Percentiles rank a stretch among this genome's conserved stretches.
These are phyloP conservation scores for Rhinocladiella similis DNA, from an alignment of 2,329 filamentous ascomycete genomes.

Conservation along the genomic window DNA sequence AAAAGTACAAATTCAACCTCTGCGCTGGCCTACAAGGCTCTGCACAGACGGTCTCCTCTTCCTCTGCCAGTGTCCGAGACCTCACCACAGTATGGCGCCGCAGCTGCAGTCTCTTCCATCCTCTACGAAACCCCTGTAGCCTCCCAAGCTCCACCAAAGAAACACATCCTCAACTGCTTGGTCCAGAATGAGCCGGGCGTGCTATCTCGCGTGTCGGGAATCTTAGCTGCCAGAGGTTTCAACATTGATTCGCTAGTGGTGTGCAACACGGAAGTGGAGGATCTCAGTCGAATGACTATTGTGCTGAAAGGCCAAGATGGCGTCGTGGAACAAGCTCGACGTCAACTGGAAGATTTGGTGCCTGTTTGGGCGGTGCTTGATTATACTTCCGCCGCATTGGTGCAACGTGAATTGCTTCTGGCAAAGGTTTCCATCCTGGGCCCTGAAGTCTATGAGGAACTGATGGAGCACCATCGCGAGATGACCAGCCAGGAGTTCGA, in stretches of 20 bases:
- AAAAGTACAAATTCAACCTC: constrained; percentile 69
- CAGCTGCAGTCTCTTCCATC: constrained; percentile 94
- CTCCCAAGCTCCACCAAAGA: constrained; percentile 79
- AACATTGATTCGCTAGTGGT: constrained; percentile 99
- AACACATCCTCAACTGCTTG: constrained; percentile 95
- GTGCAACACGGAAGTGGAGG: constrained; percentile 95
- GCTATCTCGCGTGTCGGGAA: constrained; percentile 91
- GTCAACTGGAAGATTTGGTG: constrained; percentile 93
- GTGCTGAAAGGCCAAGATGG: constrained; percentile 95
- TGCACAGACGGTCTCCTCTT: constrained; percentile 85
- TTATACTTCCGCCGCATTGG: constrained; percentile 87
- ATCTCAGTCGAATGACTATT: constrained; percentile 97
- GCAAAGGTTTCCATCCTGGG: constrained; percentile 97
- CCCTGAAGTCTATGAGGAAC: constrained; percentile 96
- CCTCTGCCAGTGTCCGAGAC: constrained; percentile 75
- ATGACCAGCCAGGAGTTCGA: constrained; percentile 61
- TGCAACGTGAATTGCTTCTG: constrained; percentile 91
- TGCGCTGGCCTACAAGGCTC: constrained; percentile 93
- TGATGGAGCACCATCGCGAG: constrained; percentile 92
- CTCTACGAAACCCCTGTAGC: constrained; percentile 96
- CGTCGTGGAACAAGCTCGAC: constrained; percentile 92
- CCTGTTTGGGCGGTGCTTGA: constrained; percentile 98
- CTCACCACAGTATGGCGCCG: constrained; percentile 79
- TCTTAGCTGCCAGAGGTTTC: constrained; percentile 93
- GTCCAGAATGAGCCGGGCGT: constrained; percentile 99